Base-by-base conservation (phyloP, 768 basidiomycete genomes). In the Lactifluus pinguis region DNA sequence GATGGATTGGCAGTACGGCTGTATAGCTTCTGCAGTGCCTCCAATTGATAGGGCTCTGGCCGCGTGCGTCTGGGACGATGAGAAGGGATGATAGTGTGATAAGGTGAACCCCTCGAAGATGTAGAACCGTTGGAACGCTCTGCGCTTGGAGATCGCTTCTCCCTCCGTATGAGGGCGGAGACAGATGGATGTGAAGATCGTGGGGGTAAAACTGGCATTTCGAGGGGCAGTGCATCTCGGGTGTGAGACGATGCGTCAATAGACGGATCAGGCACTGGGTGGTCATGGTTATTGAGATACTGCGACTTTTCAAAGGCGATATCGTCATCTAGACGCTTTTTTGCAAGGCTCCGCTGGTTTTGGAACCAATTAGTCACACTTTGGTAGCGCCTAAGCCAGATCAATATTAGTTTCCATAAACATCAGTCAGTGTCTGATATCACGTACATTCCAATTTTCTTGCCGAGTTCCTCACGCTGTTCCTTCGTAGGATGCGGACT, bases 311-410 rank as follows among this genome's bases (percentile, higher is more conserved):
- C 69, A 52, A 66, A 51, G 25, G 67, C 70, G 39, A 76, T 75
- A 32, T 81, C 79, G 53, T 85, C 84, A 63, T 87, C 84, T 65
- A 77, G 81, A 66, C 79, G 80, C 74, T 86, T 87, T 76, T 85
- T 86, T 36, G 86, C 82, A 65, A 85, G 79, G 70, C 83, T 88
- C 67, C 87, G 86, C 69, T 91, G 87, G 68, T 89, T 89, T 77
- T 90, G 88, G 71, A 91, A 91, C 89, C 89, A 90, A 69, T 91
- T 89, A 1, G 85, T 89, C 59, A 91, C 83, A 59, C 83, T 87
- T 72, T 88, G 83, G 73, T 86, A 80, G 64, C 82, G 85, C 87
- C 89, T 91, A 63, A 69, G 71, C 67, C 70, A 68, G 69, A 63
- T 39, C 49, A 32, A 36, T 41, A 30, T 54, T 38, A 63, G 60